Evolutionary conservation across 306 rosid genomes (phyloP).

Genomic region (Urtica urens): DNA sequence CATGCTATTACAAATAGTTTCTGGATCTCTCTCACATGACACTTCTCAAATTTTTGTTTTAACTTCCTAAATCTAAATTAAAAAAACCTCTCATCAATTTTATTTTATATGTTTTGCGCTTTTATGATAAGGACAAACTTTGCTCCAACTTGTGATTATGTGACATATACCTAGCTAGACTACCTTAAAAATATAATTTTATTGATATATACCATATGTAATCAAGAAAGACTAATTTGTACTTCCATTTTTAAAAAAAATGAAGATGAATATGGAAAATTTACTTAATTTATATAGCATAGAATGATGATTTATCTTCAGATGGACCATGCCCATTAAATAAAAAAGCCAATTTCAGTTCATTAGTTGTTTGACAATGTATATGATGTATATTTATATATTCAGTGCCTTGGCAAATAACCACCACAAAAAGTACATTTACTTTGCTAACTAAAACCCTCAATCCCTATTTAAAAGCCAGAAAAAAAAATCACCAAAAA

Average conservation of each 20-base stretch:
- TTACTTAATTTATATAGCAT: no score
- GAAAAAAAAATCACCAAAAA: not conserved
- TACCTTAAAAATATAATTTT: not conserved
- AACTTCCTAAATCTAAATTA: slow-evolving; percentile 22
- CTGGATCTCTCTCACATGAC: slow-evolving; percentile 20
- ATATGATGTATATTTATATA: not conserved
- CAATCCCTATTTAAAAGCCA: slow-evolving; percentile 1
- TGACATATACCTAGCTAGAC: not conserved
- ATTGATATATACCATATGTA: not conserved
- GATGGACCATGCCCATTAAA: not conserved
- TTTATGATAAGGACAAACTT: slow-evolving; percentile 14
- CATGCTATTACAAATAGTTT: slow-evolving; percentile 6
- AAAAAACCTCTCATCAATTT: slow-evolving; percentile 3
- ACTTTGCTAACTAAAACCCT: not conserved
- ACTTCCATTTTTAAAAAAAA: not conserved
- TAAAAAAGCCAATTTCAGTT: not conserved
- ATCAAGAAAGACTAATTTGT: not conserved
- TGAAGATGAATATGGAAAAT: no score
- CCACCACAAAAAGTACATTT: slow-evolving; percentile 8
- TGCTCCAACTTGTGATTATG: slow-evolving; percentile 5
- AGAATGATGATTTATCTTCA: slow-evolving; percentile 1
- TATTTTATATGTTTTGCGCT: not conserved
- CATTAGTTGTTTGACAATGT: not conserved
- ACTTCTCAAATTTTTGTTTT: slow-evolving; percentile 17
- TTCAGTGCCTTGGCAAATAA: not conserved